These are phyloP conservation scores for Pythium plurisporium DNA, from an alignment of 352 stramenopile species.

Conservation along the genomic window DNA sequence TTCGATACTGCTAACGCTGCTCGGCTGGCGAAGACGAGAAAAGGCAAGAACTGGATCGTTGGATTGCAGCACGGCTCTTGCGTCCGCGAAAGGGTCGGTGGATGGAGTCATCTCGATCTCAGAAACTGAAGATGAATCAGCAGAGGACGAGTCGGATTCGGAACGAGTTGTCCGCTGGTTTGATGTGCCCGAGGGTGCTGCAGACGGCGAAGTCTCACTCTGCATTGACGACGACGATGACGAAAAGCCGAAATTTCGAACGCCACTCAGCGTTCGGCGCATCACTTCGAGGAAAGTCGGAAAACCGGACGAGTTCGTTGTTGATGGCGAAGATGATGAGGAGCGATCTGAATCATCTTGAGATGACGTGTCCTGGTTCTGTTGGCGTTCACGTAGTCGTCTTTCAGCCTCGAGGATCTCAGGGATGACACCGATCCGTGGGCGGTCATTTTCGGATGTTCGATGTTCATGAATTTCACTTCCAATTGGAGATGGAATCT, in stretches of 20 bases:
- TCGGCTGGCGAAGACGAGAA: conserved; percentile 22
- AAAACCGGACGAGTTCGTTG: conserved; percentile 20
- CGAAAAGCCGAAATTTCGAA: conserved; percentile 37
- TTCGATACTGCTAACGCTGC: conserved; percentile 30
- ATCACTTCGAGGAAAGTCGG: conserved; percentile 48
- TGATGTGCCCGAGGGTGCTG: background rate
- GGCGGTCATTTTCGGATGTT: background rate
- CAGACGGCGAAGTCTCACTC: background rate
- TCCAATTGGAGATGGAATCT: conserved; percentile 13
- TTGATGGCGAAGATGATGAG: conserved; percentile 17
- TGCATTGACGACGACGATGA: conserved; percentile 22
- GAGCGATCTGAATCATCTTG: conserved; percentile 9
- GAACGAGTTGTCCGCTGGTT: background rate
- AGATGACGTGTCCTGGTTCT: background rate
- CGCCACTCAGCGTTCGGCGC: conserved; percentile 34
- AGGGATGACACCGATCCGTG: conserved; percentile 45
- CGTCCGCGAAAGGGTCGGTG: background rate
- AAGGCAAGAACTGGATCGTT: background rate
- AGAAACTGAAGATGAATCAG: conserved; percentile 29
- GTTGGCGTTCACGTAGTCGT: conserved; percentile 16
- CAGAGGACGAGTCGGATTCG: conserved; percentile 22
- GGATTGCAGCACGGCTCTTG: background rate
- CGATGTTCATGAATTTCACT: background rate
- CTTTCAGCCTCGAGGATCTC: conserved; percentile 57
- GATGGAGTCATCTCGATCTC: background rate